Percentiles rank a stretch among this genome's conserved stretches.
Conservation (phyloP, 2,329 filamentous ascomycete genomes). For the Lasiodiplodia hormozganensis region DNA sequence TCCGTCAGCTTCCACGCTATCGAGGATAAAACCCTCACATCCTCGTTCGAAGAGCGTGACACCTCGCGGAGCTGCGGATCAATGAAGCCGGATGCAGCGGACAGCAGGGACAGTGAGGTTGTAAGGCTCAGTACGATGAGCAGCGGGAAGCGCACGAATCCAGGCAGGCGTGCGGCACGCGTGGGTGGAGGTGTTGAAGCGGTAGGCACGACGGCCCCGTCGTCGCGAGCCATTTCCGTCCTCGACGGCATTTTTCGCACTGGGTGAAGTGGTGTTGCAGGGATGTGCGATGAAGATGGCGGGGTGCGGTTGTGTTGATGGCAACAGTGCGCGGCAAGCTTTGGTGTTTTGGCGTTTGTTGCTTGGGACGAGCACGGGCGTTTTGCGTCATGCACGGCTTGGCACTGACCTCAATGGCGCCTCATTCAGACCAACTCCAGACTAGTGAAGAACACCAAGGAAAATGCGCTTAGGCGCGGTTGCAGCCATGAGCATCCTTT, state of each 20-base stretch:
- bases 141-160: slow-evolving; percentile 49
- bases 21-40: slow-evolving; percentile 64
- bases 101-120: slow-evolving; percentile 70
- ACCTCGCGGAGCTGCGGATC: slow-evolving; percentile 71
- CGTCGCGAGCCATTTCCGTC: slow-evolving; percentile 27
- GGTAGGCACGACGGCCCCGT: slow-evolving; percentile 31
- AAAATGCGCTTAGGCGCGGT: neutral
- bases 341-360: slow-evolving; percentile 25
- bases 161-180: slow-evolving; percentile 42
- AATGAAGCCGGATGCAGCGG: slow-evolving; percentile 65
- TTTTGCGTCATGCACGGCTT: slow-evolving; percentile 18
- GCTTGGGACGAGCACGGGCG: slow-evolving; percentile 6
- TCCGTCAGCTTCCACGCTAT: slow-evolving; percentile 68
- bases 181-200: slow-evolving; percentile 35
- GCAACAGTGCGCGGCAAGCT: slow-evolving; percentile 20
- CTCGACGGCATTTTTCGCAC: neutral
- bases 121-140: slow-evolving; percentile 63
- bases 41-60: slow-evolving; percentile 68
- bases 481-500: neutral
- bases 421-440: neutral
- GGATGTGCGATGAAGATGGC: slow-evolving; percentile 15
- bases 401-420: neutral
- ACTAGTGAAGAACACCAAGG: neutral
- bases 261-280: neutral
- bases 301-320: slow-evolving; percentile 11